Base-by-base conservation (phyloP, 2,329 filamentous ascomycete genomes). In the Aspergillus piperis region DNA sequence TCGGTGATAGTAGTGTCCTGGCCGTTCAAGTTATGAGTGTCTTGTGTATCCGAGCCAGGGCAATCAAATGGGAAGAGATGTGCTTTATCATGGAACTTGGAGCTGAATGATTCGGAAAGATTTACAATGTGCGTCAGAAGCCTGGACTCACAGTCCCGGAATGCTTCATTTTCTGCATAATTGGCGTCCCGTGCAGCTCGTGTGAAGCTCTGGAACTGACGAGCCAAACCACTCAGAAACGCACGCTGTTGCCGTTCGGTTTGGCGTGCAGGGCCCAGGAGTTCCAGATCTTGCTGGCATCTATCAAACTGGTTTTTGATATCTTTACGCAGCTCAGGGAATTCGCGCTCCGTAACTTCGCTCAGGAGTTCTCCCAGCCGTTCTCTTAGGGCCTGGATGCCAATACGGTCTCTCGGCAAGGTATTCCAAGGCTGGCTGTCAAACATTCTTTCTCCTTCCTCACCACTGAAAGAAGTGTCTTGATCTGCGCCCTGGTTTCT, bases 401-500 rank as follows among this genome's bases (percentile, higher is more conserved):
- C 47, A 17, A 41, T 36, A 23, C 25, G 41, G 15, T 58, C 32
- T 23, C 21, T 56, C 11, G 47, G 30, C 19, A 58, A 21, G 25
- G 32, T 21, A 21, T 15, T 42, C 55, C 55, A 58, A 17, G 55
- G 55, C 5, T 21, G 8, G 15, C 11, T 21, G 8, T 13, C 15
- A 19, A 51, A 58, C 17, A 39, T 21, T 17, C 39, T 21, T 10
- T 58, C 48, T 5, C 23, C 55, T 27, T 10, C n/a, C 13, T 39
- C 36, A n/a, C 38, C 23, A 11, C 47, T 17, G 6, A 52, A 25
- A 8, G 13, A 8, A 7, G 23, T 17, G 15, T 52, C 30, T 1
- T 58, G 19, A 23, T 50, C 44, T 5, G 36, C 48, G n/a, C 48
- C 48, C 11, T 36, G 48, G 25, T 58, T 58, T 32, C 55, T 48